Evolutionary conservation across 139 green algal species (phyloP).

Genomic region (Prasinococcaceae sp.): DNA sequence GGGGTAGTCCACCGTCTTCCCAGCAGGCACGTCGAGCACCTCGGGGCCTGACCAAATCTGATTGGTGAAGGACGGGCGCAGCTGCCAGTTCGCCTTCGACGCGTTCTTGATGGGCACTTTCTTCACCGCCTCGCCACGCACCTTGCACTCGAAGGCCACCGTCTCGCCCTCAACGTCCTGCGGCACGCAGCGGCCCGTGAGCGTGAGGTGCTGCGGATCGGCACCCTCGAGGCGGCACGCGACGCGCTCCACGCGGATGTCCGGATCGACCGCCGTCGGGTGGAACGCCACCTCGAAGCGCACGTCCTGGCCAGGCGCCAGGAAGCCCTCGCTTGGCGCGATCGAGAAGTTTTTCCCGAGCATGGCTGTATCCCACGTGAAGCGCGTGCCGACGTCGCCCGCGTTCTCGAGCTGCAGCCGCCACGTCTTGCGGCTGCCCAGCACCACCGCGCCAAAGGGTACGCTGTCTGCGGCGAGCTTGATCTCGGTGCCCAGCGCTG

Average conservation of each 20-base stretch:
- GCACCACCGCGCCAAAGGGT: constrained; percentile 51
- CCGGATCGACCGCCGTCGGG: constrained; percentile 30
- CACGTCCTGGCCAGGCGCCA: constrained; percentile 42
- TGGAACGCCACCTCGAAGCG: constrained; percentile 70
- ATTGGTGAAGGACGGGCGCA: constrained; percentile 45
- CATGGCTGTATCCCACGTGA: constrained; percentile 33
- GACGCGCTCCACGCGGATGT: constrained; percentile 47
- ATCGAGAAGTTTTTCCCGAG: constrained; percentile 46
- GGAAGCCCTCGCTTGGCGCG: constrained; percentile 43
- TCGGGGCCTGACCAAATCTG: constrained; percentile 55
- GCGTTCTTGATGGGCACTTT: constrained; percentile 43
- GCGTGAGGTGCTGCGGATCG: constrained; percentile 34
- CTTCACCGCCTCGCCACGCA: constrained; percentile 8
- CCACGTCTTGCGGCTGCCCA: constrained; percentile 43
- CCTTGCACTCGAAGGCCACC: neutral
- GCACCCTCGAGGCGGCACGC: constrained; percentile 25
- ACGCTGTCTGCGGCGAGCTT: constrained; percentile 45
- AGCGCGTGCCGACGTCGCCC: constrained; percentile 53
- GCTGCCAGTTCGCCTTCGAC: constrained; percentile 33
- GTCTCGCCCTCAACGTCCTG: constrained; percentile 14
- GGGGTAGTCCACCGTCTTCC: constrained; percentile 34
- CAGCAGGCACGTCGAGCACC: constrained; percentile 33
- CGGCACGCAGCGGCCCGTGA: constrained; percentile 47
- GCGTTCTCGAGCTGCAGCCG: constrained; percentile 55
- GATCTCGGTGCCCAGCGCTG: constrained; percentile 50